Base-by-base conservation (phyloP, 208 protist species). In the Phytomonas sp. region DNA sequence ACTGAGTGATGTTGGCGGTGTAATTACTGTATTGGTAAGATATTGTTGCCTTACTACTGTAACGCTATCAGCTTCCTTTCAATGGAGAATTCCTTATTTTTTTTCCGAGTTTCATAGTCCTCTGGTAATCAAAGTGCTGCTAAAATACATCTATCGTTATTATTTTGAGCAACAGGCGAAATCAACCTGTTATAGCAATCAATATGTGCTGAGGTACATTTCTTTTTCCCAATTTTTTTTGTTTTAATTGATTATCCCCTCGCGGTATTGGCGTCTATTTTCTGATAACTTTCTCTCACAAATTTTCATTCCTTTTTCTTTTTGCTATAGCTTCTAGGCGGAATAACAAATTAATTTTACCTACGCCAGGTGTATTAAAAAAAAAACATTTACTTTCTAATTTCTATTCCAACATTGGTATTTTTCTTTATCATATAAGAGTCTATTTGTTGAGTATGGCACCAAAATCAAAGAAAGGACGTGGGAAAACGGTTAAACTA, bases 401-500 rank as follows among this genome's bases (percentile, higher is more conserved):
- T 3, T 23, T 4, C 6, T 16, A 49, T 19, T 49, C 14, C 19
- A 49, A 16, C 10, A 49, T 49, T 49, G 2, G 2, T 49, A 49
- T 16, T 64, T 64, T 64, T 64, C 10, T 16, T 64, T 64, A 64
- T 2, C 31, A 12, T 23, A 23, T 16, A 10, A 64, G 19, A 10
- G 12, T 3, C 12, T 49, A 49, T 23, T 49, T 4, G 14, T 49
- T 49, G 12, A 80, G 34, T 26, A 93, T 89, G 83, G 79, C 85
- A 49, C 78, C 88, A 12, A 91, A 89, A 67, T 75, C 81, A 56
- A 91, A 91, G 70, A 84, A 87, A 59, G 83, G 78, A 66, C 82
- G 82, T 66, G 89, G 89, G 36, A 91, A 93, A 79, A 84, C 81
- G n/a, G 72, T 94, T 56, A 88, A 91, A 73, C 66, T 94, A 70